Percentiles rank a stretch among this genome's conserved stretches.
Conservation (phyloP, 768 basidiomycete genomes). For the Cystobasidium tubakii region DNA sequence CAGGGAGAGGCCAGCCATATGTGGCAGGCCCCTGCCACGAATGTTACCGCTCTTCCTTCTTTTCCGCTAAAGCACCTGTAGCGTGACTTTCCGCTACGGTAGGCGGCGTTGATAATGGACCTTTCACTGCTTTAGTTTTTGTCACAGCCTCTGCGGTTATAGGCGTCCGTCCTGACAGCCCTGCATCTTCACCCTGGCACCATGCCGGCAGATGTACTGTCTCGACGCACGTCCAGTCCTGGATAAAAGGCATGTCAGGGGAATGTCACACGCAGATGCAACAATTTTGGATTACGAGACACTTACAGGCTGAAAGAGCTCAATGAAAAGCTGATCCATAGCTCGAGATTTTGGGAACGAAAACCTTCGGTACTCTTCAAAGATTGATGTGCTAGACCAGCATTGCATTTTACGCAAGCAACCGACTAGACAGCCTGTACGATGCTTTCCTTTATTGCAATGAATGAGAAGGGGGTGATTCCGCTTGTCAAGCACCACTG, state of each 20-base stretch:
- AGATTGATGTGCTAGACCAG: conserved; percentile 47
- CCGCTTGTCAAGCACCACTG: conserved; percentile 49
- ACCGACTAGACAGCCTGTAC: conserved; percentile 52
- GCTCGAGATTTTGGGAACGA: conserved; percentile 50
- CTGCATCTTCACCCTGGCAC: conserved; percentile 31
- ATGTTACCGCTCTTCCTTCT: neutral
- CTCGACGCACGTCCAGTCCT: conserved; percentile 27
- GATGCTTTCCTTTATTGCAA: conserved; percentile 54
- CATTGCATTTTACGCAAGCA: conserved; percentile 50
- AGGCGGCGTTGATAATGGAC: neutral
- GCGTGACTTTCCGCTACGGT: neutral
- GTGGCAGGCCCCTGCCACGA: neutral
- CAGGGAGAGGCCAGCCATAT: too few relatives aligned
- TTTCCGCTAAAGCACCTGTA: neutral
- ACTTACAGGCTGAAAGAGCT: conserved; percentile 47
- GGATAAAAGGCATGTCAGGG: neutral
- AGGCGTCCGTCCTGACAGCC: neutral
- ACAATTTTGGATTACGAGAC: too few relatives aligned
- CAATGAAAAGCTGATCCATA: conserved; percentile 52
- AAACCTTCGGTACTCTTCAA: conserved; percentile 49
- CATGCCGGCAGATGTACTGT: conserved; percentile 7
- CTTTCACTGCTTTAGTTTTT: neutral
- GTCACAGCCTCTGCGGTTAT: neutral
- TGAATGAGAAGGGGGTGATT: conserved; percentile 52
- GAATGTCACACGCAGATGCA: too few relatives aligned